Evolutionary conservation across 1,139 yeast species (phyloP).

Genomic region (Pichiaceae sp.): DNA sequence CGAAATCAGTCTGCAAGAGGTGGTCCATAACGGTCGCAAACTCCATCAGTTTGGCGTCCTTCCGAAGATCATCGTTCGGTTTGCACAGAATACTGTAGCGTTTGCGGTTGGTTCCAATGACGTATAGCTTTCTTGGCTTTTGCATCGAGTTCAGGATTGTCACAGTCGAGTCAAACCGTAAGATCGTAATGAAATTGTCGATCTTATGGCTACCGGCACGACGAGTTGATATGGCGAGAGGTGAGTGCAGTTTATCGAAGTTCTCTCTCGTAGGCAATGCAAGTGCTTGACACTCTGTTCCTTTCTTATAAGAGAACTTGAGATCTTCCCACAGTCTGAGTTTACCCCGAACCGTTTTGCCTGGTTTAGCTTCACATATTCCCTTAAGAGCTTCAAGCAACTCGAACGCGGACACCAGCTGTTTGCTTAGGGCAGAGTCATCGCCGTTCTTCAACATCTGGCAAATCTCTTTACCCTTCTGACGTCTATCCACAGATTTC

Average conservation of each 20-base stretch:
- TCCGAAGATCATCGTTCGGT: conserved; percentile 82
- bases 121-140: conserved; percentile 70
- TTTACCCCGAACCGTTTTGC: conserved; percentile 20
- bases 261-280: conserved; percentile 79
- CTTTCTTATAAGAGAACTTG: conserved; percentile 34
- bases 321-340: conserved; percentile 31
- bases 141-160: conserved; percentile 75
- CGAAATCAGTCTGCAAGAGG: conserved; percentile 55
- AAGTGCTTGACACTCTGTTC: conserved; percentile 47
- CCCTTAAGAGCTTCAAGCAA: conserved; percentile 22
- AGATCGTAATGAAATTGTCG: conserved; percentile 38
- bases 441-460: conserved; percentile 18
- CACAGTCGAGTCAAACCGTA: conserved; percentile 53
- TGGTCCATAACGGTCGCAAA: conserved; percentile 83
- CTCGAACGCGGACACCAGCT: conserved; percentile 15
- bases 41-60: conserved; percentile 92
- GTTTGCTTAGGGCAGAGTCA: conserved; percentile 7
- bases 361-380: conserved; percentile 22
- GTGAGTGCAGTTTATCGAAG: conserved; percentile 60
- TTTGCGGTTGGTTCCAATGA: conserved; percentile 72
- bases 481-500: conserved; percentile 45
- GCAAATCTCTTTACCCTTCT: conserved; percentile 42
- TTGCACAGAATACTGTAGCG: conserved; percentile 73
- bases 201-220: conserved; percentile 13
- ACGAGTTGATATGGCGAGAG: conserved; percentile 8